A percentile compares a stretch with the other conserved stretches of the same genome.
Conservation (phyloP, 1,284 basidiomycete genomes). For the Marasmius oreades region DNA sequence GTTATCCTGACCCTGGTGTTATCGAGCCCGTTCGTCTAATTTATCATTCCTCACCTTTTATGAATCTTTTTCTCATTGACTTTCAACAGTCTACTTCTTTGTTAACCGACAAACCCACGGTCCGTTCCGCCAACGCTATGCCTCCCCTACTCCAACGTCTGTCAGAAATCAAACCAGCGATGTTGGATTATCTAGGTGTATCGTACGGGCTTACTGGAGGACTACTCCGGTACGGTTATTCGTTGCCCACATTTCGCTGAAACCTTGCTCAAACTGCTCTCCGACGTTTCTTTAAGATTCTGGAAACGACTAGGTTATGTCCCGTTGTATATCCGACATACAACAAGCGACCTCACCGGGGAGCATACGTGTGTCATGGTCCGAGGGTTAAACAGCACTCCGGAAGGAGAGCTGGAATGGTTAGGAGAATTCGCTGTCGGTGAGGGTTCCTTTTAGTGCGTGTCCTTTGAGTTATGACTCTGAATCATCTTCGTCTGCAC, state of each 20-base stretch:
- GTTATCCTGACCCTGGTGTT: not conserved
- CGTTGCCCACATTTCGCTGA: no score
- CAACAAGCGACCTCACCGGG: conserved; percentile 92
- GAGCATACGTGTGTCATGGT: conserved; percentile 97
- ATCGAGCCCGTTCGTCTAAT: not conserved
- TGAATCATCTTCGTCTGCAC: not conserved
- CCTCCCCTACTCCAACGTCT: conserved; percentile 92
- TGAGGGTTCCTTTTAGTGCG: conserved; percentile 26
- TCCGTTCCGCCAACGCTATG: conserved; percentile 80
- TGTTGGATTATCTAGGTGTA: conserved; percentile 93
- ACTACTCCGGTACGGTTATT: conserved; percentile 61
- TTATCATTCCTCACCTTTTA: not conserved
- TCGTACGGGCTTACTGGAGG: conserved; percentile 93
- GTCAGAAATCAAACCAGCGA: conserved; percentile 87
- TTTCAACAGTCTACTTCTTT: conserved; percentile 43
- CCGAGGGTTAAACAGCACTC: conserved; percentile 71
- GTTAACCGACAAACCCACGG: conserved; percentile 69
- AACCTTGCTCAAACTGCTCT: not conserved
- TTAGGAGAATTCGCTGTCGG: conserved; percentile 88
- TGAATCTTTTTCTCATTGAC: not conserved
- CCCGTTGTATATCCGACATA: conserved; percentile 93
- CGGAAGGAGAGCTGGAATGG: conserved; percentile 71
- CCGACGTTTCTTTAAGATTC: conserved; percentile 51
- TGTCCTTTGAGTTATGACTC: not conserved
- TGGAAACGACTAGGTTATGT: conserved; percentile 95